Conservation (phyloP, 148 eudicot genomes). For the Vaccinium macrocarpon region DNA sequence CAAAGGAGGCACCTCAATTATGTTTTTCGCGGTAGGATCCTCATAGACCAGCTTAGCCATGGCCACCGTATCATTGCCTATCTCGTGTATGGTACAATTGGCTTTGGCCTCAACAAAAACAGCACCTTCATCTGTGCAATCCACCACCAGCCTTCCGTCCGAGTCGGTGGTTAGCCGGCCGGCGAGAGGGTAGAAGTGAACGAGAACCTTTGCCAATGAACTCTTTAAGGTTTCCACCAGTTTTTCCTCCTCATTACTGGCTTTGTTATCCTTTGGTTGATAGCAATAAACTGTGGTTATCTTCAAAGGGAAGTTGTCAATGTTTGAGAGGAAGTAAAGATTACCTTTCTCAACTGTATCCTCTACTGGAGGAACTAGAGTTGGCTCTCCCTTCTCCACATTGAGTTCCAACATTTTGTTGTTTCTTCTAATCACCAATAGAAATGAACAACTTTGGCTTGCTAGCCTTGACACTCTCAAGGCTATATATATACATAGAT, state of each 20-base stretch:
- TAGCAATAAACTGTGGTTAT: no score
- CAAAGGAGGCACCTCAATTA: conserved; percentile 47
- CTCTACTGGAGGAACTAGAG: no score
- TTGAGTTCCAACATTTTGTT: no score
- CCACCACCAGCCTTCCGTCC: conserved; percentile 44
- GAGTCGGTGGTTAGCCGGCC: conserved; percentile 49
- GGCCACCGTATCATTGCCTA: conserved; percentile 47
- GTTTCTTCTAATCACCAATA: no score
- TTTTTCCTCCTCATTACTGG: neutral
- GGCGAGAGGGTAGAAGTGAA: conserved; percentile 48
- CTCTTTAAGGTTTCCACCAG: no score
- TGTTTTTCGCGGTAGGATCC: conserved; percentile 39
- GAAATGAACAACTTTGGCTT: no score
- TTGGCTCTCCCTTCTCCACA: no score
- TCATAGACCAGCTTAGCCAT: conserved; percentile 47
- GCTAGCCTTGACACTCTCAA: no score
- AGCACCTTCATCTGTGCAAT: conserved; percentile 46
- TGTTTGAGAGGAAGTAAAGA: no score
- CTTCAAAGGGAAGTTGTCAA: no score
- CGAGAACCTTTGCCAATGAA: conserved; percentile 44
- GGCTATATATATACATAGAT: no score
- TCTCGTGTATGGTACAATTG: conserved; percentile 34
- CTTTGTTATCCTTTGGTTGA: conserved; percentile 20
- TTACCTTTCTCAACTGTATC: no score
- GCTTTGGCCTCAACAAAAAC: conserved; percentile 56